A percentile compares a stretch with the other conserved stretches of the same genome.
Evolutionary conservation across 2,329 filamentous ascomycete genomes (phyloP).

Genomic region (Ceratocystis cubensis): DNA sequence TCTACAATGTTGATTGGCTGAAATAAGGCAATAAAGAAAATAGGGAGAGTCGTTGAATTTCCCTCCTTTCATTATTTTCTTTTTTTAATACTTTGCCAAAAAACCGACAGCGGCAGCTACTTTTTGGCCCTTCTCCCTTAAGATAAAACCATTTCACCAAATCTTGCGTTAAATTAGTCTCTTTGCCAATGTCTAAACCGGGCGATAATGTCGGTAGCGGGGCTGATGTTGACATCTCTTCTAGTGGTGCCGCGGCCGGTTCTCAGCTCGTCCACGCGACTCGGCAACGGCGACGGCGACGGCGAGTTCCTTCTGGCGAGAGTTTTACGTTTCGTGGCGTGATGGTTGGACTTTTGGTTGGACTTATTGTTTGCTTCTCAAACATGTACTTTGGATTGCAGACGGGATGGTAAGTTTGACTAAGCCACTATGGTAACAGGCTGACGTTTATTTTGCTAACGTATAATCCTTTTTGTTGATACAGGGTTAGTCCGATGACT

Average conservation of each 20-base stretch:
- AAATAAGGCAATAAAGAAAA: background rate
- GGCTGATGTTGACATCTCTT: background rate
- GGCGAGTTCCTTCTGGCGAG: conserved; percentile 32
- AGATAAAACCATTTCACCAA: background rate
- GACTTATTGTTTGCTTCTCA: conserved; percentile 83
- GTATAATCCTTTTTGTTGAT: background rate
- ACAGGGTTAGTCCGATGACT: conserved; percentile 62
- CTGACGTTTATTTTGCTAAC: background rate
- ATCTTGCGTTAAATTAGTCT: background rate
- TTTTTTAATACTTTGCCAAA: background rate
- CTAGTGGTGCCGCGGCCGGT: background rate
- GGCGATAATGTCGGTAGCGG: background rate
- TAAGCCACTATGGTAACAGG: background rate
- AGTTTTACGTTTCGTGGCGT: conserved; percentile 82
- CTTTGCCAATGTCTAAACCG: background rate
- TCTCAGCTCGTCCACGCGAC: background rate
- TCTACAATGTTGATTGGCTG: background rate
- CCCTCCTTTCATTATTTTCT: background rate
- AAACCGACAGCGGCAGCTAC: background rate
- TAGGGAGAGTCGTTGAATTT: background rate
- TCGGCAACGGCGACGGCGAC: background rate
- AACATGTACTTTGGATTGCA: conserved; percentile 99
- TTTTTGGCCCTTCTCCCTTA: background rate
- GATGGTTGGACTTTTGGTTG: conserved; percentile 66
- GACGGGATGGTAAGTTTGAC: conserved; percentile 40